Percentiles rank a stretch among this genome's conserved stretches.
These are phyloP conservation scores for Vaccinium vitisidaea DNA, from an alignment of 148 eudicot genomes.

Conservation along the genomic window DNA sequence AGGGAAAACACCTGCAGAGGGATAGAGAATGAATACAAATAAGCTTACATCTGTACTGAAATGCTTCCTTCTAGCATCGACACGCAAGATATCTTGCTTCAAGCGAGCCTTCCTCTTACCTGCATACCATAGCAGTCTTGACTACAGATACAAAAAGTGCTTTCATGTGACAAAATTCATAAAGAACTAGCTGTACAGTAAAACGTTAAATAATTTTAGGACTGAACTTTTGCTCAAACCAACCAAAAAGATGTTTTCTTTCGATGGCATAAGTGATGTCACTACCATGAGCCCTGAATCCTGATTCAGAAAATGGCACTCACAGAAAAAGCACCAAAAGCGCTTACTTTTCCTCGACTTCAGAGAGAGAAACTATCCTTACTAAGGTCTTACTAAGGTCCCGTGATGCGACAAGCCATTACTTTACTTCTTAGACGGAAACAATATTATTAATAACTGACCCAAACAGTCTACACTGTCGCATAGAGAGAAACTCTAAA, in stretches of 20 bases:
- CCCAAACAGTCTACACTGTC: no score
- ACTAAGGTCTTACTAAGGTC: not conserved
- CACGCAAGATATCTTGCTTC: not conserved
- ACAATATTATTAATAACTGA: no score
- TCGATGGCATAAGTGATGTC: not conserved
- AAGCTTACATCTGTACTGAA: conserved; percentile 21
- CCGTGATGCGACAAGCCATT: not conserved
- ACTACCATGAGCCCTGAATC: not conserved
- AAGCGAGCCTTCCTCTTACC: not conserved
- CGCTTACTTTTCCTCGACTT: not conserved
- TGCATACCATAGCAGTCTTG: not conserved
- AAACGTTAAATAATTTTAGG: not conserved
- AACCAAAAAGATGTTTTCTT: not conserved
- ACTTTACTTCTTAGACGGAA: not conserved
- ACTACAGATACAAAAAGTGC: not conserved
- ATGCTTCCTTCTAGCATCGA: conserved; percentile 11
- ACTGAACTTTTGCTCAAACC: not conserved
- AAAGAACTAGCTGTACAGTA: not conserved
- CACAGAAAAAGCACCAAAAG: not conserved
- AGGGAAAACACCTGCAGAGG: not conserved
- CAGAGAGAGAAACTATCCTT: not conserved
- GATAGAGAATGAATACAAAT: not conserved
- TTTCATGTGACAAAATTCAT: not conserved
- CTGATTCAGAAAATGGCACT: not conserved
- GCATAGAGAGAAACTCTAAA: no score